These are phyloP conservation scores for Blepharisma undulans DNA, from an alignment of 169 alveolate genomes.

Conservation along the genomic window DNA sequence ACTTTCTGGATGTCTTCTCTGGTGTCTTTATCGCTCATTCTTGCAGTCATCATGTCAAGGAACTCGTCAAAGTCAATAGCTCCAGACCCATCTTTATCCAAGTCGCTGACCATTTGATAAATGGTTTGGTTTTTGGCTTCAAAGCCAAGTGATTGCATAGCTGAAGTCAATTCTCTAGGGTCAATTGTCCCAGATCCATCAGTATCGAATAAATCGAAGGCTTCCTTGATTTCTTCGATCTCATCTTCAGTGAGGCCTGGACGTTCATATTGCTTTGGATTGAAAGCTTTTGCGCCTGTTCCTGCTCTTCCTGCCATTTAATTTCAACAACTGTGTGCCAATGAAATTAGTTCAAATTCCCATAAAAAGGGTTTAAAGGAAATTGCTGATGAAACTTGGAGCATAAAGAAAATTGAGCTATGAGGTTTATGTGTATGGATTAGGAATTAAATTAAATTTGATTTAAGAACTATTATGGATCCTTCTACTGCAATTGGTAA, in stretches of 20 bases:
- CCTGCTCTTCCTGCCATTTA: not conserved
- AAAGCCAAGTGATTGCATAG: constrained; percentile 99
- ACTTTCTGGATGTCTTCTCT: constrained; percentile 98
- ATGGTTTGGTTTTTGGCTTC: constrained; percentile 97
- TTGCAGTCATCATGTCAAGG: constrained; percentile 81
- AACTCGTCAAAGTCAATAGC: constrained; percentile 85
- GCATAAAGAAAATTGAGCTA: not conserved
- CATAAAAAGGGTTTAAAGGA: not conserved
- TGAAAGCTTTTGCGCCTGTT: not conserved
- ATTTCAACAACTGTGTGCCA: not conserved
- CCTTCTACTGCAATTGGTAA: no score
- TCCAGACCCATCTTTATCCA: constrained; percentile 92
- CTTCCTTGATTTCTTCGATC: constrained; percentile 95
- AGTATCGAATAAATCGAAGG: constrained; percentile 97
- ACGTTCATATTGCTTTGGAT: constrained; percentile 33
- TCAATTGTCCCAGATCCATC: constrained; percentile 96
- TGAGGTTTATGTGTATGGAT: no score
- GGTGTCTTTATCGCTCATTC: constrained; percentile 90
- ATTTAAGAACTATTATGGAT: no score
- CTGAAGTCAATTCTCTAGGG: constrained; percentile 96
- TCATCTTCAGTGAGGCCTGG: constrained; percentile 84
- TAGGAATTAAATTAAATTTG: no score
- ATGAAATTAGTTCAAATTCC: not conserved
- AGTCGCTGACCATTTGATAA: constrained; percentile 90
- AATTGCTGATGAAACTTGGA: not conserved